Evolutionary conservation across 257 asterid genomes (phyloP).

Genomic region (Solanum rostratum): DNA sequence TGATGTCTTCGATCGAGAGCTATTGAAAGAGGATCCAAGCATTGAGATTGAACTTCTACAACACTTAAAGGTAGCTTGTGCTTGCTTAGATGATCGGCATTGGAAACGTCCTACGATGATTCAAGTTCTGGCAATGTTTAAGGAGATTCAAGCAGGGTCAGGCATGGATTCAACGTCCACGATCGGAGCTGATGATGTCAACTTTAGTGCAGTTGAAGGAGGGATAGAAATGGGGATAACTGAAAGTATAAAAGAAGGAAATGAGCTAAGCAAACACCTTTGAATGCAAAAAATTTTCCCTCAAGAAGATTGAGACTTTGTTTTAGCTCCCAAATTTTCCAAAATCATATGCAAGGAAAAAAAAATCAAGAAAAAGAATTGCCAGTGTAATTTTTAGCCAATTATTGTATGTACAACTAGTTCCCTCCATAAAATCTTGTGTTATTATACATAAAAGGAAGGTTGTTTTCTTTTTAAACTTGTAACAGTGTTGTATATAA

Average conservation of each 20-base stretch:
- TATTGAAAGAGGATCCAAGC: conserved; percentile 62
- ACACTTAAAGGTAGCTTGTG: conserved; percentile 64
- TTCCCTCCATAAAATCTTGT: conserved; percentile 20
- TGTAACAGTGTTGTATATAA: conserved; percentile 72
- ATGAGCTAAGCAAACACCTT: conserved; percentile 52
- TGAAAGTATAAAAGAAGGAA: conserved; percentile 83
- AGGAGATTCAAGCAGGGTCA: conserved; percentile 75
- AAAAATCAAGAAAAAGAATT: neutral
- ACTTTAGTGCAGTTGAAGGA: conserved; percentile 38
- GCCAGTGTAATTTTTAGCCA: conserved; percentile 9
- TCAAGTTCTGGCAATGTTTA: conserved; percentile 77
- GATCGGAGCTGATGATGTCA: conserved; percentile 28
- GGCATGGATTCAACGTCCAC: conserved; percentile 52
- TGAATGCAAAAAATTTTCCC: conserved; percentile 17
- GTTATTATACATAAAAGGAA: conserved; percentile 31
- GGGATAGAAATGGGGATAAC: conserved; percentile 73
- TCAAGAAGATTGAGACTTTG: neutral
- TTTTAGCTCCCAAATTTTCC: neutral
- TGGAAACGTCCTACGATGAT: conserved; percentile 85
- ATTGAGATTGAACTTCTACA: conserved; percentile 67
- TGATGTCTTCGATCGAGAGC: conserved; percentile 57
- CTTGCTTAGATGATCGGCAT: conserved; percentile 74
- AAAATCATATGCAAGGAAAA: neutral
- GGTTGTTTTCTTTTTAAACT: conserved; percentile 17
- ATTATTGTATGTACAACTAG: conserved; percentile 45